Percentiles rank a stretch among this genome's conserved stretches.
Conservation (phyloP, 2,329 filamentous ascomycete genomes). For the Fusarium hostae region DNA sequence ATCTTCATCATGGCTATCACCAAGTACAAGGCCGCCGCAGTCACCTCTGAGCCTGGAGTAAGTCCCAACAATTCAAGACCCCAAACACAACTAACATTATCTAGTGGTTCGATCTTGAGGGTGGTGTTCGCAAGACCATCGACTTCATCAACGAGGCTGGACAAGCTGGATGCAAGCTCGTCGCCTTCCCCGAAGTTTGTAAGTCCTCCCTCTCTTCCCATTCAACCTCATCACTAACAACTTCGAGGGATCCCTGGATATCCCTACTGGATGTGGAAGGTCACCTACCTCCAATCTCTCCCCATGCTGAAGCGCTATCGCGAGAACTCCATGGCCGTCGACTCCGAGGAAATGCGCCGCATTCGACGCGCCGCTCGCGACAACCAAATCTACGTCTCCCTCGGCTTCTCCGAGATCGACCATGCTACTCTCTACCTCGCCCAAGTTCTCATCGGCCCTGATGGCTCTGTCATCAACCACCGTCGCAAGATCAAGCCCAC, state of each 20-base stretch:
- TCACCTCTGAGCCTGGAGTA: conserved; percentile 39
- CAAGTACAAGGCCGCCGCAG: conserved; percentile 42
- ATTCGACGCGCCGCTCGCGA: conserved; percentile 56
- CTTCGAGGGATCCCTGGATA: conserved; percentile 61
- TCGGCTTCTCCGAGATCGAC: conserved; percentile 62
- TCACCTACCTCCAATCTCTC: conserved; percentile 47
- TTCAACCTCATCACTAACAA: rapidly evolving
- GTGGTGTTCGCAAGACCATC: conserved; percentile 66
- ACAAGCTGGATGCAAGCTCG: conserved; percentile 61
- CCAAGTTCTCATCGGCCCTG: conserved; percentile 62
- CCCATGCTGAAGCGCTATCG: conserved; percentile 49
- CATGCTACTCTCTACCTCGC: conserved; percentile 59
- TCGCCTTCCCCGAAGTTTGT: conserved; percentile 65
- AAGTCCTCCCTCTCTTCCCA: neutral
- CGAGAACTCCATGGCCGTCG: conserved; percentile 52
- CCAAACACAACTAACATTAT: neutral
- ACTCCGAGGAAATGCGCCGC: conserved; percentile 57
- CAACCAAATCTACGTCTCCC: conserved; percentile 57
- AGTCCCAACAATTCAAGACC: rapidly evolving
- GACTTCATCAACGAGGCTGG: conserved; percentile 66
- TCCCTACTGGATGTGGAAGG: conserved; percentile 55
- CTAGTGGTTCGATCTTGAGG: conserved; percentile 67
- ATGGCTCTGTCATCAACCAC: conserved; percentile 58
- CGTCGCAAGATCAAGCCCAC: conserved; percentile 64
- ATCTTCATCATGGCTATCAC: conserved; percentile 33